Percentiles rank a stretch among this genome's conserved stretches.
Conservation (phyloP, 2,329 filamentous ascomycete genomes). For the Arthrobotrys sinensis region DNA sequence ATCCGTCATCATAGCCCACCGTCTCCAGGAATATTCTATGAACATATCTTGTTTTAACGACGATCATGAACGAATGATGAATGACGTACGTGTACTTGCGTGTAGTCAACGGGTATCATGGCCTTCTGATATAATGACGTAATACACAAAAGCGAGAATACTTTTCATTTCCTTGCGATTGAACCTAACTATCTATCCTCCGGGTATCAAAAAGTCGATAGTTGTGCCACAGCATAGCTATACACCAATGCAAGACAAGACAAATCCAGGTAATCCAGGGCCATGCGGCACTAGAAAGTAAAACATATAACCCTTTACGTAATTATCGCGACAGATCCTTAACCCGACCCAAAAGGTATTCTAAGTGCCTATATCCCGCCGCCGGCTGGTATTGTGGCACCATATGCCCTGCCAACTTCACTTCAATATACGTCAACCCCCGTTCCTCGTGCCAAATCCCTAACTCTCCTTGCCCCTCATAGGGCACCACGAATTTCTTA, state of each 20-base stretch:
- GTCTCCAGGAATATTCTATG: not conserved
- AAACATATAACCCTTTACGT: not conserved
- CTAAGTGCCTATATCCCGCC: conserved; percentile 79
- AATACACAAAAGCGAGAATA: not conserved
- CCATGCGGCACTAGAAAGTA: not conserved
- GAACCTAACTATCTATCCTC: not conserved
- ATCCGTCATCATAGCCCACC: not conserved
- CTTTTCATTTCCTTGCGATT: not conserved
- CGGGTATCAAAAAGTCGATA: not conserved
- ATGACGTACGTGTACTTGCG: too few species aligned
- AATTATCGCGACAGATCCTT: conserved; percentile 71
- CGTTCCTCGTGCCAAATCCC: conserved; percentile 81
- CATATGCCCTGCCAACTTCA: conserved; percentile 79
- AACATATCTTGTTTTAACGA: too few species aligned
- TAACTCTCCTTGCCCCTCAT: conserved; percentile 76
- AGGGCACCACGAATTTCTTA: conserved; percentile 79
- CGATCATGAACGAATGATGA: too few species aligned
- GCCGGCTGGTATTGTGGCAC: conserved; percentile 78
- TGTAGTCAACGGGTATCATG: too few species aligned
- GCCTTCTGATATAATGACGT: too few species aligned
- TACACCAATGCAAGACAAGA: not conserved
- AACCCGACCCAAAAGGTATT: conserved; percentile 81
- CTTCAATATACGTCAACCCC: conserved; percentile 79
- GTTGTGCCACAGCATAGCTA: too few species aligned
- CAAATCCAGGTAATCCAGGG: not conserved